A percentile compares a stretch with the other conserved stretches of the same genome.
Evolutionary conservation across 129 eudicot genomes (phyloP).

Genomic region (Pittosporum tobira): DNA sequence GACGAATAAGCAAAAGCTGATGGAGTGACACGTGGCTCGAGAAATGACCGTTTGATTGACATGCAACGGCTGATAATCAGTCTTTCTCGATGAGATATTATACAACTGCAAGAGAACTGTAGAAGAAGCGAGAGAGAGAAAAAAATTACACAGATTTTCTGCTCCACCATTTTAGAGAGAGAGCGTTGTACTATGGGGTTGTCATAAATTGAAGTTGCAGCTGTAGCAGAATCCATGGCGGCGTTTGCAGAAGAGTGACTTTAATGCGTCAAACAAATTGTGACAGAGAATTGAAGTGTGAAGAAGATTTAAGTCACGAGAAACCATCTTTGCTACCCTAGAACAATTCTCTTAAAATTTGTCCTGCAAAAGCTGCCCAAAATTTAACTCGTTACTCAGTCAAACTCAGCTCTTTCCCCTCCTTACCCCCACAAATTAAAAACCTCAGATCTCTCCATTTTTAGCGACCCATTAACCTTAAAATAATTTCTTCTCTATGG

Average conservation of each 20-base stretch:
- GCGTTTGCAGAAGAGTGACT: constrained; percentile 73
- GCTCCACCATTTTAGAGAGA: background rate
- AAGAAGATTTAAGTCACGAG: background rate
- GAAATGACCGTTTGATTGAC: constrained; percentile 27
- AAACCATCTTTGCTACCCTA: background rate
- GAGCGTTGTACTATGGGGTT: constrained; percentile 7
- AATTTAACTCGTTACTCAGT: background rate
- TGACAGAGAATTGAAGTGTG: constrained; percentile 19
- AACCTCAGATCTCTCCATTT: background rate
- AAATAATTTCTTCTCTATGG: background rate
- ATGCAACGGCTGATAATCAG: constrained; percentile 45
- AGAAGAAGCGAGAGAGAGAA: constrained; percentile 38
- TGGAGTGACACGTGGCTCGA: constrained; percentile 41
- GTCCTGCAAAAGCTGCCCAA: constrained; percentile 12
- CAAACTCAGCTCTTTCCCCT: background rate
- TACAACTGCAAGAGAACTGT: constrained; percentile 63
- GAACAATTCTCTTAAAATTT: constrained; percentile 5
- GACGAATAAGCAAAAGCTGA: constrained; percentile 54
- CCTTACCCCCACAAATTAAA: background rate
- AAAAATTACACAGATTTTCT: constrained; percentile 25
- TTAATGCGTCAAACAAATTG: constrained; percentile 35
- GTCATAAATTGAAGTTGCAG: constrained; percentile 48
- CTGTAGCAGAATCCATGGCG: constrained; percentile 49
- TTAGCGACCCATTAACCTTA: background rate
- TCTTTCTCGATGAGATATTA: constrained; percentile 10